Conservation (phyloP, 495 filamentous ascomycete genomes). For the Penicillium coprophilum region DNA sequence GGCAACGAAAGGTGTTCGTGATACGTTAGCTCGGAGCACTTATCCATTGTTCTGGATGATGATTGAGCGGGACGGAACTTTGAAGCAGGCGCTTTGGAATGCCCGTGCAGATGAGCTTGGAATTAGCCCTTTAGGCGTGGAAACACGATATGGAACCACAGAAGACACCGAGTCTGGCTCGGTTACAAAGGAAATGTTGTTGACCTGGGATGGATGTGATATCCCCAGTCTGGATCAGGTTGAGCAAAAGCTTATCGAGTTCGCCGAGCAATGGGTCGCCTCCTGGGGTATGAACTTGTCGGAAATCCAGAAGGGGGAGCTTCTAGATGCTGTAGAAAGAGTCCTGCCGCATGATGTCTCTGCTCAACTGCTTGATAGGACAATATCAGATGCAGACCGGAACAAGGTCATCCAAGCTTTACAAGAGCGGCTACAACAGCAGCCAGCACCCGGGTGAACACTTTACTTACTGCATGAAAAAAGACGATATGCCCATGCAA, state of each 20-base stretch:
- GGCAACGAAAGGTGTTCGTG: slow-evolving; percentile 59
- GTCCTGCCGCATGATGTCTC: slow-evolving; percentile 30
- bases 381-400: slow-evolving; percentile 29
- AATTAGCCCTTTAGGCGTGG: slow-evolving; percentile 62
- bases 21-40: slow-evolving; percentile 63
- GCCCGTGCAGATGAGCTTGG: slow-evolving; percentile 59
- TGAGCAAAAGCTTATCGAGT: slow-evolving; percentile 26
- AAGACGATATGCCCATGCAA: background rate
- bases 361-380: slow-evolving; percentile 9
- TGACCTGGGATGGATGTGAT: slow-evolving; percentile 60
- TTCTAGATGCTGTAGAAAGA: slow-evolving; percentile 38
- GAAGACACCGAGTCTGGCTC: slow-evolving; percentile 12
- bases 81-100: slow-evolving; percentile 47
- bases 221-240: slow-evolving; percentile 41
- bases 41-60: slow-evolving; percentile 65
- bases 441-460: background rate
- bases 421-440: slow-evolving; percentile 6
- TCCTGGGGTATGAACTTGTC: slow-evolving; percentile 29
- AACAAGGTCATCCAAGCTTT: slow-evolving; percentile 24
- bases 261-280: slow-evolving; percentile 35
- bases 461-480: no score
- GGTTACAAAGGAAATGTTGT: slow-evolving; percentile 37
- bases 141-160: slow-evolving; percentile 46
- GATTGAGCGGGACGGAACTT: slow-evolving; percentile 40
- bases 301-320: slow-evolving; percentile 20